These are phyloP conservation scores for Phytophthora fragariae DNA, from an alignment of 352 stramenopile genomes.

Conservation along the genomic window DNA sequence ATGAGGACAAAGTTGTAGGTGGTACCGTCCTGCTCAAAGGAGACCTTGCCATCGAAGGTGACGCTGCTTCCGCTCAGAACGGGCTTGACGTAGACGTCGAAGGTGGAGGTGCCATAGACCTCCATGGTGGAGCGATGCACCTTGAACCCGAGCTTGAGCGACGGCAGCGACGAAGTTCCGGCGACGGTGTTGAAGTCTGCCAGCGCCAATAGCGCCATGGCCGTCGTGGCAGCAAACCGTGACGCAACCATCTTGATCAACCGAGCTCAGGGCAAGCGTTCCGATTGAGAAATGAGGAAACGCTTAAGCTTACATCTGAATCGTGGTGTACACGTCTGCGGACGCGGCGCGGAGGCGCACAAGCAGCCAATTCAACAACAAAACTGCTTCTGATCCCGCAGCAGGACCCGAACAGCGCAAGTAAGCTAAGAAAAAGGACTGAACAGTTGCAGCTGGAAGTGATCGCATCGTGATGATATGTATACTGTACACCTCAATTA, in stretches of 20 bases:
- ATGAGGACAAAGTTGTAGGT: conserved; percentile 54
- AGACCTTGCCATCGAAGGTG: conserved; percentile 50
- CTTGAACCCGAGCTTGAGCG: conserved; percentile 48
- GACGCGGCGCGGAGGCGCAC: not conserved
- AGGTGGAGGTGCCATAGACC: conserved; percentile 42
- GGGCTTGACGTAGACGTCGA: conserved; percentile 52
- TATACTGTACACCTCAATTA: too few species aligned
- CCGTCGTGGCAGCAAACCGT: conserved; percentile 1
- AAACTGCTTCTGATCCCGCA: conserved; percentile 30
- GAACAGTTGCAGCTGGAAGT: not conserved
- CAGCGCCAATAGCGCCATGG: not conserved
- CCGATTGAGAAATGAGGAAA: conserved; percentile 26
- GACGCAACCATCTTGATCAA: conserved; percentile 21
- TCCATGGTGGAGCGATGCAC: conserved; percentile 56
- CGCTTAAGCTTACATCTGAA: not conserved
- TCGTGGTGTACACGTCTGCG: not conserved
- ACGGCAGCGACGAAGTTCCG: conserved; percentile 28
- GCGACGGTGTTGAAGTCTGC: not conserved
- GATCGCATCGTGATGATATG: not conserved
- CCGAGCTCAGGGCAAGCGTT: conserved; percentile 4
- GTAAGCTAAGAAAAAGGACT: conserved; percentile 20
- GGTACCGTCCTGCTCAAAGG: conserved; percentile 37
- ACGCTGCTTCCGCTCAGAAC: conserved; percentile 26
- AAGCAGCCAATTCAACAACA: conserved; percentile 13
- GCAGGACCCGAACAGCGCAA: conserved; percentile 16